Percentiles rank a stretch among this genome's conserved stretches.
These are phyloP conservation scores for Adiantum capillusveneris DNA, from an alignment of 75 land plant species.

Conservation along the genomic window DNA sequence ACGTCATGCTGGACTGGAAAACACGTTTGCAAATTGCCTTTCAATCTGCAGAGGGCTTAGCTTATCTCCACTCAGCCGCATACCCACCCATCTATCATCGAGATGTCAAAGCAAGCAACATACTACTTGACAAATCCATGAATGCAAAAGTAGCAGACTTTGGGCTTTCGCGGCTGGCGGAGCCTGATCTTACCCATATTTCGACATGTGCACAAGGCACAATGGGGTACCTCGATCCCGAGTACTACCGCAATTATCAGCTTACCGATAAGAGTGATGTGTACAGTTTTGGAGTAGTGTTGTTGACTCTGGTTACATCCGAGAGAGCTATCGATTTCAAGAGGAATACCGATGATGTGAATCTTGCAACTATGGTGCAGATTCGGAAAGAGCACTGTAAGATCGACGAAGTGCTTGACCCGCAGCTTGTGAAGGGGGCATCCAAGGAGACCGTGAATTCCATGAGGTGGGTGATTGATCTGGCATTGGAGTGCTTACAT, in stretches of 20 bases:
- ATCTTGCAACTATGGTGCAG: too few species aligned
- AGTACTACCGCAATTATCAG: constrained; percentile 55
- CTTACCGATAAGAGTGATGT: constrained; percentile 71
- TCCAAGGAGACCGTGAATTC: too few species aligned
- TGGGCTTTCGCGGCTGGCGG: constrained; percentile 34
- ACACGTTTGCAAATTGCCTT: constrained; percentile 25
- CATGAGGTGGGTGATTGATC: too few species aligned
- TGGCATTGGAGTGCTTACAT: too few species aligned
- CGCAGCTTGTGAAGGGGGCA: too few species aligned
- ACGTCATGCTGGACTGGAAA: constrained; percentile 21
- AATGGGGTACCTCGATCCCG: constrained; percentile 58
- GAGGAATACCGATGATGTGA: constrained; percentile 38
- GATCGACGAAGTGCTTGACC: too few species aligned
- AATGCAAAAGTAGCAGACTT: constrained; percentile 38
- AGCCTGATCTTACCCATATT: constrained; percentile 32
- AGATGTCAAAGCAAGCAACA: constrained; percentile 32
- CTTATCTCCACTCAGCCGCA: constrained; percentile 31
- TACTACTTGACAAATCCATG: constrained; percentile 20
- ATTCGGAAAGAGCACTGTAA: too few species aligned
- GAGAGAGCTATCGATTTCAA: constrained; percentile 50
- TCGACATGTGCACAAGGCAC: constrained; percentile 60
- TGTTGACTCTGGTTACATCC: constrained; percentile 56
- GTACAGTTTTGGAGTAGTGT: constrained; percentile 69
- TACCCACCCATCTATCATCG: constrained; percentile 34
- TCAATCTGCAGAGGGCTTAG: constrained; percentile 24